Evolutionary conservation across 805 yeast genomes (phyloP), one percentile per base, ranked within the genome.

Genomic region (Pichia scutulata): DNA sequence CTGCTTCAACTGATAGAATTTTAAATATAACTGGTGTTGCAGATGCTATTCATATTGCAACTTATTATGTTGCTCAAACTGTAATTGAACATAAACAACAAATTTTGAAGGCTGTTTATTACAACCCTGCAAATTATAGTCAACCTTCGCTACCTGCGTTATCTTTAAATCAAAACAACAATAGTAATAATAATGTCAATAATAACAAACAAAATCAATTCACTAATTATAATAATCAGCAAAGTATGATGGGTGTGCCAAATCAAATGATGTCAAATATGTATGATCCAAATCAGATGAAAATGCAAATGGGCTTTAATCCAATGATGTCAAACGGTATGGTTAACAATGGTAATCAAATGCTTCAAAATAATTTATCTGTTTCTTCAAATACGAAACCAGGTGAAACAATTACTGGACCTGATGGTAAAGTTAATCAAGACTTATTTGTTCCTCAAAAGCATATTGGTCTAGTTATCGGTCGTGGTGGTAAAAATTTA

Each of bases 31-130:
- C 76, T 6, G 96, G 96, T 7, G 92, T 86, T 14, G 89, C 89
- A 1, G 95, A 88, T 68, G 89, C 96, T 2, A 78, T 89, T 41
- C 95, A 86, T 61, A 86, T 87, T 57, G 96, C 96, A 10, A 72
- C 82, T 0, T 86, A 83, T 65, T 84, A 83, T 62, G 74, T 86
- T 50, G 81, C 86, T 1, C 85, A 82, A 63, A 83, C 86, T 3
- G 73, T 83, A 49, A 62, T 81, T 47, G 84, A 81, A 55, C 83
- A 82, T 60, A 76, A 77, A 53, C 80, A 76, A 54, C 75, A 78
- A 55, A 75, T 77, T 58, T 68, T 75, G n/a, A 82, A 81, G 58
- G 70, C 75, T 41, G 69, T 78, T 9, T 78, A 70, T 59, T 82
- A 81, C 61, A 78, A 80, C 57, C 88, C 89, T 6, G 77, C 78